Evolutionary conservation across 768 basidiomycete species (phyloP).

Genomic region (Solioccasus polychromus): DNA sequence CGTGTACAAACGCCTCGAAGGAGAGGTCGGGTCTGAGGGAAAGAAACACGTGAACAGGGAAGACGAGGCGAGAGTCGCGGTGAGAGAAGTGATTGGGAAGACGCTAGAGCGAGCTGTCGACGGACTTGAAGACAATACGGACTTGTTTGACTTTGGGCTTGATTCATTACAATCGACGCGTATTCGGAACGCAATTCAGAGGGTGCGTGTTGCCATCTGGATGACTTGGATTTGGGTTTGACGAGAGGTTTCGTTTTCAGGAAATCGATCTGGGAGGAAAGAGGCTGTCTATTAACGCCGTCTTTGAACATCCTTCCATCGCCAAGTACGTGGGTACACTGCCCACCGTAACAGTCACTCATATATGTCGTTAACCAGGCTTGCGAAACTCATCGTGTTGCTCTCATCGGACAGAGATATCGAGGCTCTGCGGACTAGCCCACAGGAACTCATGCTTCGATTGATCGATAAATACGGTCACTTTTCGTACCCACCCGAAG

Average conservation of each 20-base stretch:
- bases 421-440: constrained; percentile 16
- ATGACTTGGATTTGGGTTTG: constrained; percentile 23
- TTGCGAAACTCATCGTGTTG: constrained; percentile 40
- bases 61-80: constrained; percentile 6
- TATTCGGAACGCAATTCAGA: constrained; percentile 47
- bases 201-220: constrained; percentile 31
- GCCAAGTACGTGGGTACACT: constrained; percentile 27
- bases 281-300: constrained; percentile 30
- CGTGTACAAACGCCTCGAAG: constrained; percentile 42
- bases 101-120: constrained; percentile 19
- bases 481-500: constrained; percentile 4
- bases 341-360: not conserved
- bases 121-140: constrained; percentile 30
- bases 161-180: constrained; percentile 52
- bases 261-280: constrained; percentile 21
- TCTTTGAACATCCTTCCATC: constrained; percentile 50
- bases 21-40: constrained; percentile 28
- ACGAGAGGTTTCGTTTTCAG: not conserved
- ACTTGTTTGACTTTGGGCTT: constrained; percentile 48
- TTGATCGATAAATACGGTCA: constrained; percentile 44
- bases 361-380: no score
- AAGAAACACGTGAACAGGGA: constrained; percentile 13
- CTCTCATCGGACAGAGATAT: constrained; percentile 31
- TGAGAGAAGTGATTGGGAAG: constrained; percentile 19
- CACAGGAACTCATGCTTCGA: constrained; percentile 41